These are phyloP conservation scores for Solanum sitiens DNA, from an alignment of 257 asterid genomes.

Conservation along the genomic window DNA sequence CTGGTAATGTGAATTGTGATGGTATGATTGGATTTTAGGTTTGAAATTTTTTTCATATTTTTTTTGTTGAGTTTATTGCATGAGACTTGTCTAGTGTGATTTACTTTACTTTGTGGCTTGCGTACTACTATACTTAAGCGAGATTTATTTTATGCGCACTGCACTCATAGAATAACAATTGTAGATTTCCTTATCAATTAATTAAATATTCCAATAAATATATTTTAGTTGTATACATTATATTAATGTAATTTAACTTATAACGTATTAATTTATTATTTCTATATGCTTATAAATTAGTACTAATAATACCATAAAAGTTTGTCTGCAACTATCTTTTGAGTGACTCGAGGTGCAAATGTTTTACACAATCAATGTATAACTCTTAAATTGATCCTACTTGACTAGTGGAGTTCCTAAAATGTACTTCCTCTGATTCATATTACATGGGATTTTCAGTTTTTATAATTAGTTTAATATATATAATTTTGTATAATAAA, in stretches of 20 bases:
- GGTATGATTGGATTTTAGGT: not conserved
- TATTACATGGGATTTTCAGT: not conserved
- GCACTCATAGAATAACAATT: too few species aligned
- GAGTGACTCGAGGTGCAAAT: not conserved
- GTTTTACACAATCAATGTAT: not conserved
- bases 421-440: not conserved
- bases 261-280: too few species aligned
- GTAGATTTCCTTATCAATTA: not conserved
- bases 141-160: too few species aligned
- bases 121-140: not conserved
- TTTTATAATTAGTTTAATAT: not conserved
- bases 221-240: not conserved
- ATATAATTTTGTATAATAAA: too few species aligned
- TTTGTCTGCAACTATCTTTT: not conserved
- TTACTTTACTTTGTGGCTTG: too few species aligned
- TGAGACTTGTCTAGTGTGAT: not conserved
- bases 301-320: not conserved
- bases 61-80: too few species aligned
- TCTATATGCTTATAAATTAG: not conserved
- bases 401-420: not conserved
- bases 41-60: fast-evolving
- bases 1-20: too few species aligned
- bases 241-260: too few species aligned
- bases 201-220: too few species aligned
- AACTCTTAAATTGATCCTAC: not conserved